A percentile compares a stretch with the other conserved stretches of the same genome.
Evolutionary conservation across 2,329 filamentous ascomycete species (phyloP).

Genomic region (Mariannaea sp.): DNA sequence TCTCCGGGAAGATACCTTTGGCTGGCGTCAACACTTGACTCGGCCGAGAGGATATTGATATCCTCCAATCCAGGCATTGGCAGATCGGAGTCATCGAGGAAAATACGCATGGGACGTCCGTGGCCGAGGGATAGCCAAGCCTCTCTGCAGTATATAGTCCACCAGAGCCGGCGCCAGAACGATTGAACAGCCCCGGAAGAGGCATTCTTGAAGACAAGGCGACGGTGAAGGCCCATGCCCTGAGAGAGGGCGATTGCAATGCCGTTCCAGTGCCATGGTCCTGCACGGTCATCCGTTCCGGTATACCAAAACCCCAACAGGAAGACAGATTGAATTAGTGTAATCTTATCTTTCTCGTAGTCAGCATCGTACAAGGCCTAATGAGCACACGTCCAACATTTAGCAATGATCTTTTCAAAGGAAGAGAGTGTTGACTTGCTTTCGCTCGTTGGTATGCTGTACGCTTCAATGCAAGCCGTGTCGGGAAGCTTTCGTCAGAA

Average conservation of each 20-base stretch:
- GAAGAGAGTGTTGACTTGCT: not conserved
- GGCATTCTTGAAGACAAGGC: not conserved
- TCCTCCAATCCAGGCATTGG: not conserved
- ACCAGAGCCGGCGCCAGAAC: constrained; percentile 24
- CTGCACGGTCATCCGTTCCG: constrained; percentile 46
- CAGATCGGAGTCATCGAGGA: constrained; percentile 14
- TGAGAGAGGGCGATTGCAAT: constrained; percentile 49
- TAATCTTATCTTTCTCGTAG: constrained; percentile 46
- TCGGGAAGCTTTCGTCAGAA: constrained; percentile 1
- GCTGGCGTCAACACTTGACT: not conserved
- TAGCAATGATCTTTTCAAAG: too few relatives aligned
- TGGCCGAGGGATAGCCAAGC: constrained; percentile 23
- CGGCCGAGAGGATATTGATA: not conserved
- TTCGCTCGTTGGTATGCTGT: constrained; percentile 22
- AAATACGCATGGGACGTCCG: constrained; percentile 21
- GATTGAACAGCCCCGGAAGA: not conserved
- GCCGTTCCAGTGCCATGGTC: constrained; percentile 54
- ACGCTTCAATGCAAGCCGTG: constrained; percentile 17
- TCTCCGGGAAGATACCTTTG: constrained; percentile 4
- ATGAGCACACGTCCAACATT: not conserved
- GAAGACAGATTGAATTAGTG: constrained; percentile 48
- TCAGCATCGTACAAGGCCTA: constrained; percentile 41
- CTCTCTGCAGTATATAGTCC: constrained; percentile 25
- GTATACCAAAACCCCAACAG: constrained; percentile 50
- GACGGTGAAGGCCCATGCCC: constrained; percentile 48